phyloP scores from a whole-genome alignment of 2,329 filamentous ascomycete genomes.

The Gremmenia infestans region DNA sequence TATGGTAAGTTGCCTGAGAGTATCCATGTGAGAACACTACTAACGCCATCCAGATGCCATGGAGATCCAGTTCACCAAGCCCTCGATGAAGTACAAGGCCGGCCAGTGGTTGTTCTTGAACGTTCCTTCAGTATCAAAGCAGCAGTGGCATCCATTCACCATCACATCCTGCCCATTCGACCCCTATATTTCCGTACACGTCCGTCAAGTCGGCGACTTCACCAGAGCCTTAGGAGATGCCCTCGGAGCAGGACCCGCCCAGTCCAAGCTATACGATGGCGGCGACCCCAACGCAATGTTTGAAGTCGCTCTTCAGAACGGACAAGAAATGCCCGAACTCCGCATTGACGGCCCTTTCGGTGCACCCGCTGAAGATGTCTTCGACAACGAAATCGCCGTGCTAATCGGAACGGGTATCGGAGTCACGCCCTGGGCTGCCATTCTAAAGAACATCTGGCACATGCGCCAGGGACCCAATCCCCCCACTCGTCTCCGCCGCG shows the following conservation, averaged over 20 bases:
- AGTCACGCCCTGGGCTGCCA: slow-evolving; percentile 80
- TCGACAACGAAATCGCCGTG: slow-evolving; percentile 84
- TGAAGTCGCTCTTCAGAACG: slow-evolving; percentile 90
- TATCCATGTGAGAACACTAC: slow-evolving; percentile 1
- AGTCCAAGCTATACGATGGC: slow-evolving; percentile 83
- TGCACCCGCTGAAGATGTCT: slow-evolving; percentile 94
- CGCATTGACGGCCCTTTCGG: slow-evolving; percentile 95
- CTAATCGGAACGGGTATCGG: slow-evolving; percentile 84
- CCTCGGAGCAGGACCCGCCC: slow-evolving; percentile 82
- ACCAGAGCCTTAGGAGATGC: slow-evolving; percentile 91
- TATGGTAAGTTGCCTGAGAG: slow-evolving; percentile 61
- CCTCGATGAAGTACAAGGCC: slow-evolving; percentile 95
- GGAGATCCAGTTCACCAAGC: slow-evolving; percentile 95
- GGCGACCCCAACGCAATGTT: slow-evolving; percentile 96
- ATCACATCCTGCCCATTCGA: slow-evolving; percentile 98
- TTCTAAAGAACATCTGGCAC: slow-evolving; percentile 98
- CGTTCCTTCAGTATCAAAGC: slow-evolving; percentile 77
- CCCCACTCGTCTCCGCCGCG: slow-evolving; percentile 80
- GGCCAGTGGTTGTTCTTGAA: slow-evolving; percentile 98
- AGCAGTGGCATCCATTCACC: slow-evolving; percentile 98
- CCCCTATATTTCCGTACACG: slow-evolving; percentile 88
- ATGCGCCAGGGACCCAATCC: slow-evolving; percentile 85
- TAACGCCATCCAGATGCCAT: slow-evolving; percentile 65
- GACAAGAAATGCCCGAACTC: slow-evolving; percentile 83
- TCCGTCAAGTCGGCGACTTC: slow-evolving; percentile 95